A percentile compares a stretch with the other conserved stretches of the same genome.
Evolutionary conservation across 345 rosid genomes (phyloP).

Genomic region (Triadica sebifera): DNA sequence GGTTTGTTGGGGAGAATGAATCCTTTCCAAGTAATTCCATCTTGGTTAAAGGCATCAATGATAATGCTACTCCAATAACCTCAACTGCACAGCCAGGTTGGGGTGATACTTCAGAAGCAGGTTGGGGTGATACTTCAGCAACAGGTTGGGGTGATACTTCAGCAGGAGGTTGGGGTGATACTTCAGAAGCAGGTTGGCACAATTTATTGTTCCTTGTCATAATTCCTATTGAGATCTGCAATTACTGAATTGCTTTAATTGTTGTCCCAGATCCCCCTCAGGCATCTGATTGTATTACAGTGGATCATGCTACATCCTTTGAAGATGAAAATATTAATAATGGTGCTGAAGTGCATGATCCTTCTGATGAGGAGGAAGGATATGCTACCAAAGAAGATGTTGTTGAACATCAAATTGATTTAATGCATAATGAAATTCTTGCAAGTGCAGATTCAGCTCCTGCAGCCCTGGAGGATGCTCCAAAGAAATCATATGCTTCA

Average conservation of each 20-base stretch:
- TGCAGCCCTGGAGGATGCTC: slow-evolving; percentile 51
- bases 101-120: neutral
- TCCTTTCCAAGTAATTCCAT: slow-evolving; percentile 27
- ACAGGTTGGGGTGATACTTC: slow-evolving; percentile 1
- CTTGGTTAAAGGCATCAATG: slow-evolving; percentile 36
- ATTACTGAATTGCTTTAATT: neutral
- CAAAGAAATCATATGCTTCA: slow-evolving; percentile 70
- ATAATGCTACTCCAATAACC: slow-evolving; percentile 35
- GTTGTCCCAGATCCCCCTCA: slow-evolving; percentile 36
- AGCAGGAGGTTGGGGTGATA: neutral
- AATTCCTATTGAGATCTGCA: neutral
- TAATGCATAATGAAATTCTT: slow-evolving; percentile 32
- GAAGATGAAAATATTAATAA: slow-evolving; percentile 45
- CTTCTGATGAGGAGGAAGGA: slow-evolving; percentile 53
- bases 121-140: neutral
- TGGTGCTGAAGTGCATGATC: slow-evolving; percentile 51
- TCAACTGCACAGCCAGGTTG: slow-evolving; percentile 47
- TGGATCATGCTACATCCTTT: slow-evolving; percentile 28
- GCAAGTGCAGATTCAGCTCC: slow-evolving; percentile 38
- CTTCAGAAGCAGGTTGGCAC: slow-evolving; percentile 8
- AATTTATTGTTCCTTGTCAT: neutral
- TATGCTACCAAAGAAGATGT: slow-evolving; percentile 45
- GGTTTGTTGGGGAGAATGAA: slow-evolving; percentile 68
- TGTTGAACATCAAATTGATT: slow-evolving; percentile 36
- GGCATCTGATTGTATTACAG: slow-evolving; percentile 29